A percentile compares a stretch with the other conserved stretches of the same genome.
Conservation (phyloP, 2,329 filamentous ascomycete species). For the Plectosphaerella plurivora region DNA sequence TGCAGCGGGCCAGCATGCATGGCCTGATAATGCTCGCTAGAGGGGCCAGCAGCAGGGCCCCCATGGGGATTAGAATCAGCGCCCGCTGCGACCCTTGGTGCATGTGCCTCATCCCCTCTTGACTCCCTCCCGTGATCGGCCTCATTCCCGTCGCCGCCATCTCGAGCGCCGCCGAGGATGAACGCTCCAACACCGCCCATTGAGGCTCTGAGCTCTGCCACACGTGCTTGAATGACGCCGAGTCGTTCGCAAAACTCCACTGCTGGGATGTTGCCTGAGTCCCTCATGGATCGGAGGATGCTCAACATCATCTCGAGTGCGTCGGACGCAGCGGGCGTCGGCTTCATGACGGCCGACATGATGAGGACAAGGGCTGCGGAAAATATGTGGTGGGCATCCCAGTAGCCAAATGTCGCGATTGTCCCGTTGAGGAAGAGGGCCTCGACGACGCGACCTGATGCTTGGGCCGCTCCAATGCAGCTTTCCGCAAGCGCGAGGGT, state of each 20-base stretch:
- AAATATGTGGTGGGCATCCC: constrained; percentile 27
- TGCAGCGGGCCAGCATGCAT: background rate
- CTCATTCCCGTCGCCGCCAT: too few species aligned
- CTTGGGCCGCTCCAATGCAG: constrained; percentile 24
- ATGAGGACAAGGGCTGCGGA: constrained; percentile 23
- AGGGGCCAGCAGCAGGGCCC: too few species aligned
- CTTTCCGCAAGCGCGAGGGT: constrained; percentile 25
- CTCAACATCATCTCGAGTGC: constrained; percentile 21
- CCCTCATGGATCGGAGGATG: constrained; percentile 21
- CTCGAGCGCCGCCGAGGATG: background rate
- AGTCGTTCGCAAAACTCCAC: constrained; percentile 22
- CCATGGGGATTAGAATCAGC: background rate
- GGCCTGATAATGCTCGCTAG: background rate
- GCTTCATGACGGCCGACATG: constrained; percentile 28
- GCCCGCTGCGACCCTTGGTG: background rate
- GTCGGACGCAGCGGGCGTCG: constrained; percentile 17
- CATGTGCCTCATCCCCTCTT: background rate
- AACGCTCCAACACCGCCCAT: background rate
- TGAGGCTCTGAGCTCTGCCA: background rate
- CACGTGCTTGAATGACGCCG: constrained; percentile 2
- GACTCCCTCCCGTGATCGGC: too few species aligned
- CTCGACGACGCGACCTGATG: constrained; percentile 20
- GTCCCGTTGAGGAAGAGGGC: constrained; percentile 14
- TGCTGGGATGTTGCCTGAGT: constrained; percentile 22
- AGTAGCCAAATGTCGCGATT: constrained; percentile 24